Evolutionary conservation across 1,139 yeast genomes (phyloP).

Genomic region (Kodamaea plutei): DNA sequence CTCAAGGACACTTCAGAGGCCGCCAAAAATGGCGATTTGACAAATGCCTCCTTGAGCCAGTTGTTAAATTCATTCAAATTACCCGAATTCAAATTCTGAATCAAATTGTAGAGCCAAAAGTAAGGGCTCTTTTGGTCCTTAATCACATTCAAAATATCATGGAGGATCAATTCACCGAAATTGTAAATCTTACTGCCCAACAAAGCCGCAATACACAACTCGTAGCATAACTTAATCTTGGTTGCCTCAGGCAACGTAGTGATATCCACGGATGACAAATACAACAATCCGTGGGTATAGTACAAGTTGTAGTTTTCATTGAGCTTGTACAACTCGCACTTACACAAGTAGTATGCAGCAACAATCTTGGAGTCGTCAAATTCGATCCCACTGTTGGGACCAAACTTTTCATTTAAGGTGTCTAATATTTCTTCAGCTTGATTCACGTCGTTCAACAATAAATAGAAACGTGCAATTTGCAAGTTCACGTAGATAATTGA

Average conservation of each 20-base stretch:
- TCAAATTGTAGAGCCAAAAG: constrained; percentile 70
- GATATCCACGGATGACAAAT: constrained; percentile 46
- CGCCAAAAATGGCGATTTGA: constrained; percentile 57
- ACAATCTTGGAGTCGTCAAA: constrained; percentile 68
- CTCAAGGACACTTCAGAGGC: constrained; percentile 64
- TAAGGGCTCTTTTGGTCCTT: constrained; percentile 43
- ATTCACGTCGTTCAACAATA: constrained; percentile 53
- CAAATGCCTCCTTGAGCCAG: constrained; percentile 34
- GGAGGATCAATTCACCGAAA: constrained; percentile 91
- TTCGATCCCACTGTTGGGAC: constrained; percentile 33
- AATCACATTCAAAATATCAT: constrained; percentile 69
- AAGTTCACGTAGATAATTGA: constrained; percentile 60
- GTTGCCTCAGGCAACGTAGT: constrained; percentile 18
- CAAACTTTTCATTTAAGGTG: constrained; percentile 54
- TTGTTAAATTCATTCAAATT: constrained; percentile 60
- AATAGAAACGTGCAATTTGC: constrained; percentile 71
- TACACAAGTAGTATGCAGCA: constrained; percentile 80
- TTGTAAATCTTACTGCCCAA: constrained; percentile 91
- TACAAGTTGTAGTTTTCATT: constrained; percentile 75
- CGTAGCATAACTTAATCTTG: constrained; percentile 58
- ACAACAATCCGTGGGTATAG: constrained; percentile 59
- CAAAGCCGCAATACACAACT: constrained; percentile 80
- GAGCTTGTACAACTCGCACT: constrained; percentile 70
- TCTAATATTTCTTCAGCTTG: constrained; percentile 72
- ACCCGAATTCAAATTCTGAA: constrained; percentile 74